Conservation (phyloP, 306 rosid genomes). For the Prunus armeniaca region DNA sequence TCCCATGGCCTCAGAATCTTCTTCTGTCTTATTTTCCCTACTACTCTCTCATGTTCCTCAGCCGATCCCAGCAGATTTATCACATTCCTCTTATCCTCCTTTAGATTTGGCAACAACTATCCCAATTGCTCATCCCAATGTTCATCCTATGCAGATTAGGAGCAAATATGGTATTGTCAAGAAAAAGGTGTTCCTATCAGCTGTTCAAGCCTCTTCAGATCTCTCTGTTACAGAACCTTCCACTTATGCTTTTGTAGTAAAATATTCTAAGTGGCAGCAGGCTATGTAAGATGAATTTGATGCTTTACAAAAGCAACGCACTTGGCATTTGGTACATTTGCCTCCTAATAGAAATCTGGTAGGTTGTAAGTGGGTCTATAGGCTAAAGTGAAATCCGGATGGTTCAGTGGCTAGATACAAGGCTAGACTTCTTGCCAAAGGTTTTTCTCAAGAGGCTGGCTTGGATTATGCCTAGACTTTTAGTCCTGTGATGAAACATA, state of each 20-base stretch:
- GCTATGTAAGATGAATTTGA: neutral
- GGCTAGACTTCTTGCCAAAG: neutral
- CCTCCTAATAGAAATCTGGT: neutral
- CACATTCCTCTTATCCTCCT: too few species aligned
- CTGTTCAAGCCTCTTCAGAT: neutral
- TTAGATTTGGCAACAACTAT: too few species aligned
- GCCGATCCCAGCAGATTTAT: too few species aligned
- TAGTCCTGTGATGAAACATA: neutral
- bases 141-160: neutral
- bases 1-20: too few species aligned
- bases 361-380: neutral
- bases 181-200: neutral
- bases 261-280: neutral
- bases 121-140: neutral
- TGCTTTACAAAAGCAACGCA: neutral
- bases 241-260: neutral
- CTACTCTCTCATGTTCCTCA: too few species aligned
- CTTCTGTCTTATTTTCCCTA: too few species aligned
- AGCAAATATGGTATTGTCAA: neutral
- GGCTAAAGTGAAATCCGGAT: neutral
- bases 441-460: neutral
- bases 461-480: neutral
- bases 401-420: neutral
- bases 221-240: neutral
- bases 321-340: neutral